These are phyloP conservation scores for Leavenworthia alabamica DNA, from an alignment of 345 rosid species.

Conservation along the genomic window DNA sequence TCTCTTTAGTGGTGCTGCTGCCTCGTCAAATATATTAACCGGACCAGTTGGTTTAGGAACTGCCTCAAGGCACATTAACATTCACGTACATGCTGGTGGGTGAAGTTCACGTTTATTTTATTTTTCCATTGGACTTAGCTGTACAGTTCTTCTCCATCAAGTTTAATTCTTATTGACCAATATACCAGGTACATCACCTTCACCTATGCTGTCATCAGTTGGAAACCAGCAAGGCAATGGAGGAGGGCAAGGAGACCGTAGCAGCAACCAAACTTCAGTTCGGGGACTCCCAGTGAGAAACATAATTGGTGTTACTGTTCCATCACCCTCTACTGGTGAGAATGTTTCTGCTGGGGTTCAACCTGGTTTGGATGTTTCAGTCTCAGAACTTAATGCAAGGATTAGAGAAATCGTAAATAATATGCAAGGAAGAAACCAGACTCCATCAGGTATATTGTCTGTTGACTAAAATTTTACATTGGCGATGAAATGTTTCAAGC, in stretches of 20 bases:
- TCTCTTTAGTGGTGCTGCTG: constrained; percentile 53
- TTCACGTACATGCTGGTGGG: constrained; percentile 95
- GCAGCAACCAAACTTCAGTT: constrained; percentile 36
- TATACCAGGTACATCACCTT: constrained; percentile 46
- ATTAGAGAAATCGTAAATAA: constrained; percentile 40
- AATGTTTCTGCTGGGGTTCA: constrained; percentile 37
- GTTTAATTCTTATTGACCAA: no score
- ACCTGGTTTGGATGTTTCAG: constrained; percentile 24
- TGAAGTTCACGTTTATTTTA: constrained; percentile 9
- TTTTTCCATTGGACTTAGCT: neutral
- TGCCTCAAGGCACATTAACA: constrained; percentile 71
- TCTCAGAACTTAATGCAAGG: constrained; percentile 43
- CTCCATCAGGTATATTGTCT: constrained; percentile 42
- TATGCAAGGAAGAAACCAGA: constrained; percentile 47
- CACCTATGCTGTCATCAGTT: constrained; percentile 47
- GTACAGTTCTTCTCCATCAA: neutral
- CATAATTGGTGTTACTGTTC: constrained; percentile 41
- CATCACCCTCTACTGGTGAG: constrained; percentile 35
- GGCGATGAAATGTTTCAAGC: constrained; percentile 5
- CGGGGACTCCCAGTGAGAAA: constrained; percentile 42
- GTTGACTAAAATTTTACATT: neutral
- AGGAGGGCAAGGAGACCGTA: constrained; percentile 47
- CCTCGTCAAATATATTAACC: constrained; percentile 42
- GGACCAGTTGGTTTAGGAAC: constrained; percentile 62
- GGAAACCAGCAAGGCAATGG: constrained; percentile 47